Base-by-base conservation (phyloP, 371 early-diverging fungal species). In the Haplosporangium sp. region DNA sequence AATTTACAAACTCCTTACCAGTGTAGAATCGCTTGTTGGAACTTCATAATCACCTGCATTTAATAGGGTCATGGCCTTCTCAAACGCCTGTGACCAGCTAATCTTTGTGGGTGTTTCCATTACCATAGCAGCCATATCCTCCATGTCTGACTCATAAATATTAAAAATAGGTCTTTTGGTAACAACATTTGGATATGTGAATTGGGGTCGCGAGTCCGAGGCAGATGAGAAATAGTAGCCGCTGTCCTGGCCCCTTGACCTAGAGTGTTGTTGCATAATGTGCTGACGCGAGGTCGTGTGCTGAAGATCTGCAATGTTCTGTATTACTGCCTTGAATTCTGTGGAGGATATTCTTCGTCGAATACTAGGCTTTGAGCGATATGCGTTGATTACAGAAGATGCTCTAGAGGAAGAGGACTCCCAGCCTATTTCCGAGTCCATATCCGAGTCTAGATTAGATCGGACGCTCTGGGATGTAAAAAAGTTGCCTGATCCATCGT, bases 401-500 rank as follows among this genome's bases (percentile, higher is more conserved):
- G 68, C 69, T 27, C 69, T 52, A 5, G 72, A 72, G 0, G 72
- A 72, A 34, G 71, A 64, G 8, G 72, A 68, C 20, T 77, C 77
- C 72, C 72, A 65, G 17, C 72, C 72, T 13, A 37, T 20, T 10
- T 75, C 76, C 19, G 66, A 62, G 8, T 75, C 76, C 0, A 63
- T 35, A 40, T 78, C 69, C 1, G 78, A 78, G 15, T 69, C 68
- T 9, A 55, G 62, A 27, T 58, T 44, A 4, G 75, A 67, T 27
- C 57, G 45, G 17, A 27, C 50, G 17, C 70, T 65, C 52, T 55
- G 52, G 34, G 50, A 13, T 13, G 52, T 39, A 39, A 56, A 44
- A 67, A 78, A 78, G 50, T 78, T 78, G 20, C 78, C 78, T 2
- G 78, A 78, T 13, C 78, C 78, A 53, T 78, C 78, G 35, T 78